Evolutionary conservation across 192 early-diverging fungal species (phyloP), one percentile per base, ranked within the genome.

Genomic region (Umbelopsis ramanniana): DNA sequence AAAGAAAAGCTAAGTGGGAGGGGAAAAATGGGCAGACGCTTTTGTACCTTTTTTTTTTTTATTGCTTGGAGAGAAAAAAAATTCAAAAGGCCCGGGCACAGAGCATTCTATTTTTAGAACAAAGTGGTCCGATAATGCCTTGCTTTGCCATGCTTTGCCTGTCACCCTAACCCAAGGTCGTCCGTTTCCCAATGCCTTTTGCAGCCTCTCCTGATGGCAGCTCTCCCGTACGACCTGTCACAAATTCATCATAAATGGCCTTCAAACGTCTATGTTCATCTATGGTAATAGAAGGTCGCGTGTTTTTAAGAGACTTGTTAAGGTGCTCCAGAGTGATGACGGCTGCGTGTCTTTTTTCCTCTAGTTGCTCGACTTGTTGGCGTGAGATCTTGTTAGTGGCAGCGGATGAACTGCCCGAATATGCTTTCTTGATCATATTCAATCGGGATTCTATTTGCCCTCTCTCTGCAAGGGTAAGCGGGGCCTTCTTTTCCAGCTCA

Each of bases 251-350:
- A 54, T 89, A 89, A 17, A 93, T 89, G 5, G 77, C 70, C 54
- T 86, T 78, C 15, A 92, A 80, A 37, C 89, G 72, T 2, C 38
- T 10, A 38, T 75, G 71, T 46, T 93, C 90, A 21, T 89, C 83
- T 19, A 74, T 77, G 14, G 85, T 84, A 35, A 90, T 84, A 19
- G 92, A 93, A 29, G 89, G 85, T 23, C 88, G 79, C 4, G 92
- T 89, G n/a, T 74, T 75, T 43, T 72, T 80, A 9, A 90, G 66
- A 0, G 90, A 91, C 29, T 78, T 80, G 22, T 88, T 85, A 22
- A 93, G 75, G 74, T 93, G 82, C 8, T 71, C 76, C 10, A 22
- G 17, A 0, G 81, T 81, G 46, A 81, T 82, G 7, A 68, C 40
- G 29, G 76, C 76, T n/a, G 69, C 74, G 10, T 76, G 75, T 68